These are phyloP conservation scores for Fusarium pseudograminearum DNA, from an alignment of 2,329 filamentous ascomycete genomes.

Conservation along the genomic window DNA sequence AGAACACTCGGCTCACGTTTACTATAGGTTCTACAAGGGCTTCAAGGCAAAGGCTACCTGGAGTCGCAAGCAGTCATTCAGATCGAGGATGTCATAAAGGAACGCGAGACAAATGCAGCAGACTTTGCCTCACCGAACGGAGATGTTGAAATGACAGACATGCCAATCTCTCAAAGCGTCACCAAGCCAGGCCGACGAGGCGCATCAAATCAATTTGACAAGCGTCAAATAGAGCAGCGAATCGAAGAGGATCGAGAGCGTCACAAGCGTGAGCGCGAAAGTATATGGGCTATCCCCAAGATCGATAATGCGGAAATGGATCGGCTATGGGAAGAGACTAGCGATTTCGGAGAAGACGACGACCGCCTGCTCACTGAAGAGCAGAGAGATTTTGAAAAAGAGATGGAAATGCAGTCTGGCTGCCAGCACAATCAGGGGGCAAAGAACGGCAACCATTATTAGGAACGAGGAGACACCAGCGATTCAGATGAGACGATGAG, in stretches of 20 bases:
- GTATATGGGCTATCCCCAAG: conserved; percentile 87
- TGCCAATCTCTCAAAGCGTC: conserved; percentile 57
- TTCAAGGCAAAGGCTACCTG: conserved; percentile 79
- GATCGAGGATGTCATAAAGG: conserved; percentile 85
- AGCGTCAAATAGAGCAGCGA: conserved; percentile 90
- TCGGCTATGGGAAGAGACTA: conserved; percentile 87
- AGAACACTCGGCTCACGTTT: conserved; percentile 27
- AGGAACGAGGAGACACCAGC: conserved; percentile 83
- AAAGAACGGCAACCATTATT: conserved; percentile 45
- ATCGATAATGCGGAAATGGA: conserved; percentile 76
- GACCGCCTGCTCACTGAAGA: conserved; percentile 83
- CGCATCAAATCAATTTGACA: conserved; percentile 70
- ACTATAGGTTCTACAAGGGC: conserved; percentile 72
- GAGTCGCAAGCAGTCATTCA: conserved; percentile 79
- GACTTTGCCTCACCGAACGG: conserved; percentile 66
- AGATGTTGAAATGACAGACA: conserved; percentile 56
- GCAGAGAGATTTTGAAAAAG: conserved; percentile 59
- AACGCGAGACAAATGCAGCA: conserved; percentile 75
- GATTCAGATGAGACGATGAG: conserved; percentile 90
- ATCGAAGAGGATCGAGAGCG: conserved; percentile 97
- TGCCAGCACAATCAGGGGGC: conserved; percentile 55
- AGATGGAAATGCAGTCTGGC: conserved; percentile 54
- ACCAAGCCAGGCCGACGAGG: conserved; percentile 52
- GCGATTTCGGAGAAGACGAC: conserved; percentile 89
- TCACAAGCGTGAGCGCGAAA: conserved; percentile 91